phyloP scores from a whole-genome alignment of 2,329 filamentous ascomycete species.

The Calycina herbarum region DNA sequence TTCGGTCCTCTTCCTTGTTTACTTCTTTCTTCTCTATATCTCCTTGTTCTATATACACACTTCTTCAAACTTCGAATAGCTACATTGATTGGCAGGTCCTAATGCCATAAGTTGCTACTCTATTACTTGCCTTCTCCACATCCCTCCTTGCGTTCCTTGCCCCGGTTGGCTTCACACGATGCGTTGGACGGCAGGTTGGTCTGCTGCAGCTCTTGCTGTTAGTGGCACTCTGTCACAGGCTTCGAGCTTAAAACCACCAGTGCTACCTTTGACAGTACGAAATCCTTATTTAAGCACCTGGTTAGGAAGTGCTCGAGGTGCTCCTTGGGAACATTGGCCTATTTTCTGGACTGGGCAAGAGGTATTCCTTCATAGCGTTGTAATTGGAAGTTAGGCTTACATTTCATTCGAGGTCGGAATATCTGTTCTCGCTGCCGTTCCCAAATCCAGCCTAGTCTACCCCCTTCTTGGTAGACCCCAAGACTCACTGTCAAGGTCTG shows the following conservation, averaged over 20 bases:
- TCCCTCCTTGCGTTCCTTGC: not conserved
- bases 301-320: conserved; percentile 66
- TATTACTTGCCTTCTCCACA: not conserved
- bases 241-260: conserved; percentile 55
- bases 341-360: conserved; percentile 79
- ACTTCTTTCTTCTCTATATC: conserved; percentile 2
- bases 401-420: conserved; percentile 53
- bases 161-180: conserved; percentile 22
- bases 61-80: not conserved
- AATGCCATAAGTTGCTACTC: conserved; percentile 5
- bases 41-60: not conserved
- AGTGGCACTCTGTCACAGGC: conserved; percentile 41
- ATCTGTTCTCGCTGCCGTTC: conserved; percentile 61
- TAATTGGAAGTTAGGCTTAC: not conserved
- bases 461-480: conserved; percentile 66
- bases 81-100: conserved; percentile 3
- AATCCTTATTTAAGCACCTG: conserved; percentile 62
- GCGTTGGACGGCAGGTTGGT: conserved; percentile 34
- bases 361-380: conserved; percentile 37
- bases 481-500: conserved; percentile 52
- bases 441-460: conserved; percentile 59
- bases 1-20: conserved; percentile 8
- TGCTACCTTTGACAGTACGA: conserved; percentile 57
- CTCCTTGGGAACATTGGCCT: conserved; percentile 82
- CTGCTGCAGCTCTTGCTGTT: conserved; percentile 32